phyloP scores from a whole-genome alignment of 805 yeast species.

The Cyberlindnera nakhonratchasimensis region DNA sequence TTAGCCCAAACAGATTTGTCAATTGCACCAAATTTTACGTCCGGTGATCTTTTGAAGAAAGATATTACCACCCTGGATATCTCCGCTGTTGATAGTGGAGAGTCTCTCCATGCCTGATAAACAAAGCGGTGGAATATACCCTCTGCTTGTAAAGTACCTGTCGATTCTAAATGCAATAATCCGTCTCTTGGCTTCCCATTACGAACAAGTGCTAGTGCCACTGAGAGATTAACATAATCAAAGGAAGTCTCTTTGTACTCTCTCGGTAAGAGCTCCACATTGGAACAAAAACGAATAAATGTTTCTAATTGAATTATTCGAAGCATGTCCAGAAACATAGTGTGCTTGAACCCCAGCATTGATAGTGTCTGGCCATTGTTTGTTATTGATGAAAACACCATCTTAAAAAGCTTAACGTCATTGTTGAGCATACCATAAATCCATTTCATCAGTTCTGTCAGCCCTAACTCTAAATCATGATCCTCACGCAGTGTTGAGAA shows the following conservation, averaged over 20 bases:
- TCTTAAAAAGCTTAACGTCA: conserved; percentile 16
- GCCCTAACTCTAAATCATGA: conserved; percentile 18
- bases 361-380: conserved; percentile 7
- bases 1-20: conserved; percentile 13
- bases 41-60: conserved; percentile 7
- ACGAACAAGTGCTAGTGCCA: conserved; percentile 11
- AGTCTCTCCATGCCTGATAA: conserved; percentile 3
- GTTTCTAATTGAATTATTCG: conserved; percentile 16
- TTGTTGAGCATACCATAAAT: conserved; percentile 9
- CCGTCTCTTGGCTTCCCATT: conserved; percentile 7
- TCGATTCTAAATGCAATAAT: conserved; percentile 7
- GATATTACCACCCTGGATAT: not conserved
- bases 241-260: conserved; percentile 17
- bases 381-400: conserved; percentile 12
- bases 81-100: conserved; percentile 2
- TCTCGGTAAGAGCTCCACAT: conserved; percentile 12
- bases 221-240: conserved; percentile 15
- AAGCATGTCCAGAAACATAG: conserved; percentile 13
- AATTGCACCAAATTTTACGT: conserved; percentile 5
- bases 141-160: conserved; percentile 5
- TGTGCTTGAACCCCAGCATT: conserved; percentile 3
- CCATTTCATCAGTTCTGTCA: conserved; percentile 14
- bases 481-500: conserved; percentile 12
- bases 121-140: conserved; percentile 19
- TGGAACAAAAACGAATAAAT: conserved; percentile 12